Conservation (phyloP, 352 stramenopile genomes). For the Phytophthora hybrid region DNA sequence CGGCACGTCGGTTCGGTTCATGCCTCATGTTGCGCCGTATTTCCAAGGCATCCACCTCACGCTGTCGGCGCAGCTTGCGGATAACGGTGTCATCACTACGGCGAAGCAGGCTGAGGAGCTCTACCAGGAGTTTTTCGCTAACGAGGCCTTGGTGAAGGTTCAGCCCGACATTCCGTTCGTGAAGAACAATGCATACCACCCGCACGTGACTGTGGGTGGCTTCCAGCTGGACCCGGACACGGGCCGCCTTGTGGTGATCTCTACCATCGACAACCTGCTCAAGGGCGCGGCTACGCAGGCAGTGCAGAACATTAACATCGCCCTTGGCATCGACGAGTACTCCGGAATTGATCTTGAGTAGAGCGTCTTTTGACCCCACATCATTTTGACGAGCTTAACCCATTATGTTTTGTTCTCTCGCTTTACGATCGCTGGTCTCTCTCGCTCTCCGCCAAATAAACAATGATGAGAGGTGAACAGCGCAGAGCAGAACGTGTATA, state of each 20-base stretch:
- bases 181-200: slow-evolving; percentile 78
- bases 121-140: slow-evolving; percentile 83
- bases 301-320: slow-evolving; percentile 96
- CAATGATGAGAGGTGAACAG: slow-evolving; percentile 10
- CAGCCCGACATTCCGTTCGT: slow-evolving; percentile 69
- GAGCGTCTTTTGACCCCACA: slow-evolving; percentile 21
- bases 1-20: slow-evolving; percentile 90
- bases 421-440: background rate
- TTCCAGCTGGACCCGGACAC: slow-evolving; percentile 91
- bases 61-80: slow-evolving; percentile 81
- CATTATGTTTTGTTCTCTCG: slow-evolving; percentile 6
- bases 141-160: slow-evolving; percentile 90
- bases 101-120: slow-evolving; percentile 79
- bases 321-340: slow-evolving; percentile 91
- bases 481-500: background rate
- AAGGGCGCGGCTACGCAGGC: slow-evolving; percentile 94
- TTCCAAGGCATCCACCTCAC: slow-evolving; percentile 95
- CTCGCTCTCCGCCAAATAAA: slow-evolving; percentile 25
- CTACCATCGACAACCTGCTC: slow-evolving; percentile 95
- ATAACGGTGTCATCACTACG: slow-evolving; percentile 55
- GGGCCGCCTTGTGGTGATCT: slow-evolving; percentile 87
- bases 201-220: slow-evolving; percentile 84
- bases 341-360: slow-evolving; percentile 63
- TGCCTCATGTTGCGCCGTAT: slow-evolving; percentile 93
- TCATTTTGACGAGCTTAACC: slow-evolving; percentile 22